Conservation (phyloP, 140 eudicot genomes). For the Anethum foeniculum region DNA sequence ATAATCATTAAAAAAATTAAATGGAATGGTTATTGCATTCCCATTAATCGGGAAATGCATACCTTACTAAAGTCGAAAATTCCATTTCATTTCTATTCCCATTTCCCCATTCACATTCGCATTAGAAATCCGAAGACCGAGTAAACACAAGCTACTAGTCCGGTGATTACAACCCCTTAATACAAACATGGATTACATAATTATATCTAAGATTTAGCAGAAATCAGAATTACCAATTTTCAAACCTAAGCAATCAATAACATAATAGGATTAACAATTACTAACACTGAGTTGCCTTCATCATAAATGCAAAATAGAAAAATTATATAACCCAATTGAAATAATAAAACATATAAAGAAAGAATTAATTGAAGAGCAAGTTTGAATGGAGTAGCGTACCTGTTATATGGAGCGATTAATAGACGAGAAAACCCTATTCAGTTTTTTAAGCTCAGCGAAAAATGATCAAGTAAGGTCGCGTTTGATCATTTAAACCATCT, state of each 20-base stretch:
- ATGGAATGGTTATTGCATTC: neutral
- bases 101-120: neutral
- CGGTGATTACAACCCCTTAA: neutral
- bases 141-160: neutral
- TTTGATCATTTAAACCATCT: neutral
- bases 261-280: too few relatives aligned
- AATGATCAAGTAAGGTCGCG: neutral
- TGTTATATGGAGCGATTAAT: neutral
- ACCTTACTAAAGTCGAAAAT: neutral
- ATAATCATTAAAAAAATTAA: neutral
- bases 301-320: neutral
- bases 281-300: neutral
- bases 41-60: neutral
- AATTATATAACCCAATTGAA: neutral
- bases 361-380: neutral
- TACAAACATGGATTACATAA: neutral
- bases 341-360: neutral
- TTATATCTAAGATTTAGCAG: neutral
- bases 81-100: neutral
- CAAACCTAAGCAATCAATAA: neutral
- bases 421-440: neutral
- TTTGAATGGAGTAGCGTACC: neutral
- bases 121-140: neutral
- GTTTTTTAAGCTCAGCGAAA: neutral
- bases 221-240: neutral